These are phyloP conservation scores for Cutaneotrichosporon cyanovorans DNA, from an alignment of 1,284 basidiomycete genomes.

Conservation along the genomic window DNA sequence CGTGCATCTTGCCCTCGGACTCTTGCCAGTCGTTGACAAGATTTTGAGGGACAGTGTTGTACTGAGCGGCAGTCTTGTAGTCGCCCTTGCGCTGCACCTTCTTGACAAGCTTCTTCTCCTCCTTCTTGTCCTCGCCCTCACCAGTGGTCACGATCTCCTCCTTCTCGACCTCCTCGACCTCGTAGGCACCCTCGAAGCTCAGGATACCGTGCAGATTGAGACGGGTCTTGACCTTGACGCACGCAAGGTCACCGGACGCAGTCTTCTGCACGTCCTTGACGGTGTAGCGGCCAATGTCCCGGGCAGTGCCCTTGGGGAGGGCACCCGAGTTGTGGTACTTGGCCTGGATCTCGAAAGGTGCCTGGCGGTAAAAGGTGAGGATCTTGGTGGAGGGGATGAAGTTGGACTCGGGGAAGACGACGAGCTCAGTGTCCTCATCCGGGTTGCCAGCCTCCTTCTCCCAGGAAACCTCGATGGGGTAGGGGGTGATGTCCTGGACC, in stretches of 20 bases:
- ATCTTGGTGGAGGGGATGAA: constrained; percentile 83
- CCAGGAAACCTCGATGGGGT: constrained; percentile 84
- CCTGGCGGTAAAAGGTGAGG: constrained; percentile 85
- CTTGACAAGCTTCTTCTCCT: constrained; percentile 60
- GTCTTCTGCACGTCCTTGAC: constrained; percentile 66
- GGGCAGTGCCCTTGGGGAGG: constrained; percentile 71
- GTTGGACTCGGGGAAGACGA: constrained; percentile 78
- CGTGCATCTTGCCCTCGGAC: constrained; percentile 76
- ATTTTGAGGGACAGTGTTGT: constrained; percentile 57
- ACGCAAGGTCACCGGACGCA: constrained; percentile 62
- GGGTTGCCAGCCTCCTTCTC: constrained; percentile 61
- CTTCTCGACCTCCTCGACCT: constrained; percentile 62
- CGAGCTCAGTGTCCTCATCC: constrained; percentile 79
- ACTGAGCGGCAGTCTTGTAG: constrained; percentile 60
- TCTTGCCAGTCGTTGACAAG: constrained; percentile 61
- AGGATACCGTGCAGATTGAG: constrained; percentile 76
- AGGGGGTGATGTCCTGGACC: constrained; percentile 71
- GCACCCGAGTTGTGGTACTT: constrained; percentile 61
- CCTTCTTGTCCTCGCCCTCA: constrained; percentile 53
- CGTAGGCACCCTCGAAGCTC: constrained; percentile 75
- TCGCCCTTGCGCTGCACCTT: constrained; percentile 72
- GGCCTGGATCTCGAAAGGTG: constrained; percentile 77
- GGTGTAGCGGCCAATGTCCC: constrained; percentile 70
- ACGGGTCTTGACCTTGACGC: constrained; percentile 81
- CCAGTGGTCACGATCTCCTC: constrained; percentile 56